Base-by-base conservation (phyloP, 148 eudicot genomes). In the Cornus controversa region DNA sequence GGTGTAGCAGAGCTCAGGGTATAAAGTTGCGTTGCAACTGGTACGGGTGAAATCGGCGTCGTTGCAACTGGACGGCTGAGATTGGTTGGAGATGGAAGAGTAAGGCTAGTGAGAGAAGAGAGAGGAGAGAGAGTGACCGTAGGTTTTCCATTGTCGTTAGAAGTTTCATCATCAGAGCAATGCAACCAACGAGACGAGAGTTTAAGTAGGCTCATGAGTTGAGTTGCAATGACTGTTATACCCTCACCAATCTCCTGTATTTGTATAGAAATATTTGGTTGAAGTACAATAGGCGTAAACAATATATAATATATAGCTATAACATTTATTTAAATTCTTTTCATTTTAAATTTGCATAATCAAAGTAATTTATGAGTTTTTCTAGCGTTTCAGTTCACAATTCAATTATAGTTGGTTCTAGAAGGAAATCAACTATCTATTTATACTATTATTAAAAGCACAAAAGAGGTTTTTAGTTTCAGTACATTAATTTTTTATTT, bases 1-100 rank as follows among this genome's bases (percentile, higher is more conserved):
- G 81, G 80, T 66, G 90, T 70, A 88, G 85, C 98, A 94, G 53
- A 82, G 57, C 60, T 85, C 86, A 0, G 93, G 98, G 84, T 94
- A 94, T 47, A 89, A 87, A 18, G 98, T 94, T 27, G 89, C 78
- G 65, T 73, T 77, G 84, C 97, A 94, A 74, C 87, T 88, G 0
- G 87, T 82, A 1, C 94, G 91, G 78, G 92, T 90, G 87, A 86
- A 94, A 13, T 85, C 86, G 31, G 81, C 69, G 69, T 69, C 66
- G 40, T 42, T 42, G 50, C 0, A 1, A 75, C 2, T 10, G 57
- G 15, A 60, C 57, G 71, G 74, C 10, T 28, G 72, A 9, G 69
- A 71, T 75, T 31, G 82, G 76, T 8, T 11, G 70, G 47, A 57
- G 42, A 62, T 23, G 76, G 74, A 40, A 71, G 74, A 10, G 42